Percentiles rank a stretch among this genome's conserved stretches.
phyloP scores from a whole-genome alignment of 2,329 filamentous ascomycete genomes.

The Aureobasidium melanogenum region DNA sequence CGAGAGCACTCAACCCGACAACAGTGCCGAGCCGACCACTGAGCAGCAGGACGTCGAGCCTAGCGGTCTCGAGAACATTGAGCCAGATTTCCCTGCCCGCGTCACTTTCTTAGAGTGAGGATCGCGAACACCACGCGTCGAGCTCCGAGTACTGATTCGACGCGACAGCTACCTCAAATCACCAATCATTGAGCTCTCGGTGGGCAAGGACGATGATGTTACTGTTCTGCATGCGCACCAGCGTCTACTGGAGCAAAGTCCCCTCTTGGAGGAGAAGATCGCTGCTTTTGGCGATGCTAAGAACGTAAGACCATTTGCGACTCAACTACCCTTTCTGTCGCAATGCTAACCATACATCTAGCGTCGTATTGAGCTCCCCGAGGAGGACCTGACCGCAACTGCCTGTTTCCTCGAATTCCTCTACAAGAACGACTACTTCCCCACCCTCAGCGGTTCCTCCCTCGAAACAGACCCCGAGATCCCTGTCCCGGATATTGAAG shows the following conservation, averaged over 20 bases:
- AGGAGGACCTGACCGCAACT: slow-evolving; percentile 63
- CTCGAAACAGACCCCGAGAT: slow-evolving; percentile 61
- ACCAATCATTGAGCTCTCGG: slow-evolving; percentile 37
- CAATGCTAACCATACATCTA: neutral
- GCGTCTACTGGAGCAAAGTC: slow-evolving; percentile 62
- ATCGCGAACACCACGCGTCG: neutral
- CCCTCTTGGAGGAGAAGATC: slow-evolving; percentile 54
- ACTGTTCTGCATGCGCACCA: slow-evolving; percentile 71
- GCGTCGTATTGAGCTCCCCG: slow-evolving; percentile 58
- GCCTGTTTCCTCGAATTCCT: slow-evolving; percentile 75
- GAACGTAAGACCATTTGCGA: slow-evolving; percentile 42
- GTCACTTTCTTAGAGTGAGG: slow-evolving; percentile 39
- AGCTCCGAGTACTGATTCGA: neutral
- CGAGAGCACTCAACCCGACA: slow-evolving; percentile 12
- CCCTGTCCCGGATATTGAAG: slow-evolving; percentile 64
- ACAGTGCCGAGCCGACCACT: slow-evolving; percentile 16
- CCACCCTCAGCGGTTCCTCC: slow-evolving; percentile 49
- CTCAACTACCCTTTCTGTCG: neutral
- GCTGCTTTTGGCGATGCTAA: slow-evolving; percentile 31
- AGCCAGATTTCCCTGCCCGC: slow-evolving; percentile 32
- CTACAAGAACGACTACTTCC: slow-evolving; percentile 83
- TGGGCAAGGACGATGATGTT: slow-evolving; percentile 45
- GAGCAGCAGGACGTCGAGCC: slow-evolving; percentile 20
- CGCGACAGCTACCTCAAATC: slow-evolving; percentile 38
- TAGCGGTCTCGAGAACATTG: slow-evolving; percentile 33